These are phyloP conservation scores for Nicotiana attenuata DNA, from an alignment of 257 asterid species.

Conservation along the genomic window DNA sequence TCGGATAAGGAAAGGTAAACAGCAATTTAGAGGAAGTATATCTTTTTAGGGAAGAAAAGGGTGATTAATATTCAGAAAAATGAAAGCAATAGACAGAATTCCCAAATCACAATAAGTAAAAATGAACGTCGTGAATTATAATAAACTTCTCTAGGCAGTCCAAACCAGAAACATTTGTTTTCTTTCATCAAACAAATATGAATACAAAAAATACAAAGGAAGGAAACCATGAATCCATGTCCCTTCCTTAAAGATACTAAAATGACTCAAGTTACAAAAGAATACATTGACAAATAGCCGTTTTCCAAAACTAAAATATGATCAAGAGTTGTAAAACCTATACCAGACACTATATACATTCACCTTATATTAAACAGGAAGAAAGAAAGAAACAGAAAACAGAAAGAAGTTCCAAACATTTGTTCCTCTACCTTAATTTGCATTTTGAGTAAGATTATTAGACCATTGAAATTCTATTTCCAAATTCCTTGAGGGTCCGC, in stretches of 20 bases:
- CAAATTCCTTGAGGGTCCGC: slow-evolving; percentile 86
- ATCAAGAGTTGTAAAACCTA: slow-evolving; percentile 18
- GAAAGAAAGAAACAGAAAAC: slow-evolving; percentile 11
- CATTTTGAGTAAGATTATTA: slow-evolving; percentile 31
- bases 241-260: not conserved
- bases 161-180: not conserved
- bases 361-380: slow-evolving; percentile 15
- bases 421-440: slow-evolving; percentile 14
- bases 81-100: not conserved
- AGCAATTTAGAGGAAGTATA: not conserved
- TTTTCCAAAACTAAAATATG: slow-evolving; percentile 12
- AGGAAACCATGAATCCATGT: slow-evolving; percentile 21
- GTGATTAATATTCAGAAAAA: too few relatives aligned
- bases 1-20: not conserved
- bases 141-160: not conserved
- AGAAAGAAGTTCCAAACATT: slow-evolving; percentile 8
- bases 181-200: slow-evolving; percentile 11
- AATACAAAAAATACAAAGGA: slow-evolving; percentile 10
- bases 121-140: not conserved
- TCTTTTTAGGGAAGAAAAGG: not conserved
- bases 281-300: slow-evolving; percentile 25
- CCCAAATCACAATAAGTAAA: not conserved
- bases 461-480: slow-evolving; percentile 98
- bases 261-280: slow-evolving; percentile 34
- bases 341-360: slow-evolving; percentile 39